Evolutionary conservation across 1,284 basidiomycete species (phyloP).

Genomic region (Laetiporus sulphureus): DNA sequence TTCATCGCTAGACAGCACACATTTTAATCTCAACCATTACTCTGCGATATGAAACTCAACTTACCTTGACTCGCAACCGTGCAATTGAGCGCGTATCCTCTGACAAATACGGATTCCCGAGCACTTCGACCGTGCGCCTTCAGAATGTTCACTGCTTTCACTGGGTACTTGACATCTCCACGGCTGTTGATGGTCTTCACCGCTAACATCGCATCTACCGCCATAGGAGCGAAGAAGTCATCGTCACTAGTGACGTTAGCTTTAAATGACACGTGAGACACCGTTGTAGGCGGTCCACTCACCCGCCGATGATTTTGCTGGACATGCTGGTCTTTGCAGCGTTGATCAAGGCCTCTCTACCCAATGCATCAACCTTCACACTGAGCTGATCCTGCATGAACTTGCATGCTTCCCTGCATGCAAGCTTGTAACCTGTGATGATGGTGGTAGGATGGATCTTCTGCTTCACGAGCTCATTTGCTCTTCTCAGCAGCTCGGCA

Average conservation of each 20-base stretch:
- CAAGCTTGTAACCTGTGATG: slow-evolving; percentile 96
- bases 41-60: slow-evolving; percentile 14
- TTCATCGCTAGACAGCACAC: slow-evolving; percentile 83
- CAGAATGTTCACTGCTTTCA: slow-evolving; percentile 99
- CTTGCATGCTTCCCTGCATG: slow-evolving; percentile 95
- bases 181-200: slow-evolving; percentile 93
- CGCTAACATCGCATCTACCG: slow-evolving; percentile 97
- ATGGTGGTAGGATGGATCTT: slow-evolving; percentile 99
- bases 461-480: slow-evolving; percentile 97
- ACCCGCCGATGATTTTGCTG: slow-evolving; percentile 98
- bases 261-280: not conserved
- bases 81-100: slow-evolving; percentile 98
- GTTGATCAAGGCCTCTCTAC: slow-evolving; percentile 90
- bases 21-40: not conserved
- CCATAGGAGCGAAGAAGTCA: slow-evolving; percentile 97
- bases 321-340: slow-evolving; percentile 99
- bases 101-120: slow-evolving; percentile 91
- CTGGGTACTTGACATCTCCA: slow-evolving; percentile 98
- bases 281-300: slow-evolving; percentile 34
- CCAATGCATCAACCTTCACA: slow-evolving; percentile 90
- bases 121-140: slow-evolving; percentile 98
- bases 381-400: slow-evolving; percentile 98
- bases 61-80: slow-evolving; percentile 96
- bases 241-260: slow-evolving; percentile 59
- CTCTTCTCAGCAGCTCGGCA: slow-evolving; percentile 90